phyloP scores from a whole-genome alignment of 2,329 filamentous ascomycete species.

The Aquanectria penicillioides region DNA sequence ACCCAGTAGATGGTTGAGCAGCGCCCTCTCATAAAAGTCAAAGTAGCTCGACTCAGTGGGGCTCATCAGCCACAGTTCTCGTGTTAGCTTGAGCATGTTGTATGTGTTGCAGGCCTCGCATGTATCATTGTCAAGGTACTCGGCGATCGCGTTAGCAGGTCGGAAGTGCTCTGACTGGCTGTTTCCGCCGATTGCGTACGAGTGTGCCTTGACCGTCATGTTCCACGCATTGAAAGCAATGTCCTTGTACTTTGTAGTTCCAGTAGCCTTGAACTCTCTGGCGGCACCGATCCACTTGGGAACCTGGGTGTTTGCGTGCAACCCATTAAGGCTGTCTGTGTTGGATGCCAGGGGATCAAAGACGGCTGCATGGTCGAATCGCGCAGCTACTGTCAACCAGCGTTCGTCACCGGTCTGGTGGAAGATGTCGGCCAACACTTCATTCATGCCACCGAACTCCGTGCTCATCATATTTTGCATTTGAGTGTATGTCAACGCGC shows the following conservation, averaged over 20 bases:
- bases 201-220: conserved; percentile 56
- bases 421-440: conserved; percentile 59
- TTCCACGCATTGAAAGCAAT: conserved; percentile 62
- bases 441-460: conserved; percentile 65
- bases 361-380: conserved; percentile 60
- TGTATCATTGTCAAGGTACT: conserved; percentile 56
- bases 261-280: conserved; percentile 59
- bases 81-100: conserved; percentile 66
- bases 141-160: conserved; percentile 56
- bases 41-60: conserved; percentile 55
- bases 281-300: conserved; percentile 64
- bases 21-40: conserved; percentile 62
- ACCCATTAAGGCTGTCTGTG: conserved; percentile 56
- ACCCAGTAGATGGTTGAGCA: conserved; percentile 62
- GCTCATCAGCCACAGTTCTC: conserved; percentile 59
- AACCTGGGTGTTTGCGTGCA: conserved; percentile 64
- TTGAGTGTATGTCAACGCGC: conserved; percentile 51
- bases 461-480: conserved; percentile 61
- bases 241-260: conserved; percentile 54
- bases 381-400: conserved; percentile 58
- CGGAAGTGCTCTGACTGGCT: conserved; percentile 64
- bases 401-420: conserved; percentile 55
- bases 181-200: conserved; percentile 64
- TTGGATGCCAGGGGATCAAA: conserved; percentile 58
- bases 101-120: conserved; percentile 64